Evolutionary conservation across 169 alveolate species (phyloP).

Genomic region (Eimeria tenella): DNA sequence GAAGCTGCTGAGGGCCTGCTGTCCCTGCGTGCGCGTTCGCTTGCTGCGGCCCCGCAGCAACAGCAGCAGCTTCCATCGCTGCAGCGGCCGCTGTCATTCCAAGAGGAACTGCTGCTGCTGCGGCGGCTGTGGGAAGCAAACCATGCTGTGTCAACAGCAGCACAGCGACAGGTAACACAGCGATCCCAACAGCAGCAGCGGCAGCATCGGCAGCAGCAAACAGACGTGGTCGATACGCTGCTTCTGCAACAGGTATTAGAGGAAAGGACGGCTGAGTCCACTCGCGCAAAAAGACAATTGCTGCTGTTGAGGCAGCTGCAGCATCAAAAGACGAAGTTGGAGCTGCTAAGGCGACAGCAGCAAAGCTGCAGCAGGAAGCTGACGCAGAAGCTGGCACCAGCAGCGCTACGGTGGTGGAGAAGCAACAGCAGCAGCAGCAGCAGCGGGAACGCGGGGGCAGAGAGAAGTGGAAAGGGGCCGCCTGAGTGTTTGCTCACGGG

Average conservation of each 20-base stretch:
- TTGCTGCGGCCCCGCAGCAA: not conserved
- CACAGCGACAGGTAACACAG: not conserved
- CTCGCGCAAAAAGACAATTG: not conserved
- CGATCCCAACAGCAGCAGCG: not conserved
- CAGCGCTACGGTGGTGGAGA: not conserved
- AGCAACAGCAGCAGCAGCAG: conserved; percentile 30
- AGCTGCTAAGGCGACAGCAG: conserved; percentile 14
- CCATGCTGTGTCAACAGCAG: not conserved
- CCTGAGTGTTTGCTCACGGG: not conserved
- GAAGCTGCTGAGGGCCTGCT: not conserved
- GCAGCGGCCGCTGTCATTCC: not conserved
- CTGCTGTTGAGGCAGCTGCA: conserved; percentile 43
- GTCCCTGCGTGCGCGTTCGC: not conserved
- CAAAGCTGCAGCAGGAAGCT: not conserved
- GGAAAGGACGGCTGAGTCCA: not conserved
- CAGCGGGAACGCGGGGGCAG: not conserved
- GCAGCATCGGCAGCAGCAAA: conserved; percentile 14
- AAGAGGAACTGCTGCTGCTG: conserved; percentile 11
- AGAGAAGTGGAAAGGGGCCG: not conserved
- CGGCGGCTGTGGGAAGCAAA: conserved; percentile 9
- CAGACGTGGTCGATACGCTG: not conserved
- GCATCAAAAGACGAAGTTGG: not conserved
- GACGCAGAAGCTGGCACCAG: not conserved
- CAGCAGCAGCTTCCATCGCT: not conserved
- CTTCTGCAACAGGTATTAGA: not conserved